Percentiles rank a stretch among this genome's conserved stretches.
phyloP scores from a whole-genome alignment of 164 flowering plant species.

The Cinnamomum micranthum region DNA sequence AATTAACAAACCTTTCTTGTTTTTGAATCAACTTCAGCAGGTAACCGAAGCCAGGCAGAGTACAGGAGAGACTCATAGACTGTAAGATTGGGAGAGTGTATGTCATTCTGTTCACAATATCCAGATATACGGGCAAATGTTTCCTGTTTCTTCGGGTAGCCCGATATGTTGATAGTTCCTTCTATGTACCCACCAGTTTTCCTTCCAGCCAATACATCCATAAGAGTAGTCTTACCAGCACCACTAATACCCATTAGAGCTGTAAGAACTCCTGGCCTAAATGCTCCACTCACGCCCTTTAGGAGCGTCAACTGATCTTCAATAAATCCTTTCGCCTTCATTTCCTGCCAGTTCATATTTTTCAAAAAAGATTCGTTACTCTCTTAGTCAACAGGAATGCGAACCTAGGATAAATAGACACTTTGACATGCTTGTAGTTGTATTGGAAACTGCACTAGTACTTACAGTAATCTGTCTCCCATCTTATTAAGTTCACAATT shows the following conservation, averaged over 20 bases:
- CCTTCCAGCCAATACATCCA: slow-evolving; percentile 50
- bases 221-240: slow-evolving; percentile 50
- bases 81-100: slow-evolving; percentile 50
- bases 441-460: no score
- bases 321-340: slow-evolving; percentile 3
- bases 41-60: slow-evolving; percentile 51
- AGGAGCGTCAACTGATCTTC: neutral
- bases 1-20: slow-evolving; percentile 31
- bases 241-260: slow-evolving; percentile 34
- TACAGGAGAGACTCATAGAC: slow-evolving; percentile 41
- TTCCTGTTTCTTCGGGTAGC: slow-evolving; percentile 45
- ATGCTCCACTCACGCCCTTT: slow-evolving; percentile 3
- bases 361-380: neutral
- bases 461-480: neutral
- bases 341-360: slow-evolving; percentile 3
- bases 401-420: neutral
- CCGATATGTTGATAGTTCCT: slow-evolving; percentile 38
- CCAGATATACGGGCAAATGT: slow-evolving; percentile 51
- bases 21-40: slow-evolving; percentile 27
- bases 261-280: slow-evolving; percentile 10
- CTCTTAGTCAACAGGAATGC: neutral
- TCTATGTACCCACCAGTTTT: slow-evolving; percentile 45
- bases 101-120: slow-evolving; percentile 49
- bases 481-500: no score
- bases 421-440: no score